Base-by-base conservation (phyloP, 176 grass and related monocot genomes). In the Puccinellia tenuiflora region DNA sequence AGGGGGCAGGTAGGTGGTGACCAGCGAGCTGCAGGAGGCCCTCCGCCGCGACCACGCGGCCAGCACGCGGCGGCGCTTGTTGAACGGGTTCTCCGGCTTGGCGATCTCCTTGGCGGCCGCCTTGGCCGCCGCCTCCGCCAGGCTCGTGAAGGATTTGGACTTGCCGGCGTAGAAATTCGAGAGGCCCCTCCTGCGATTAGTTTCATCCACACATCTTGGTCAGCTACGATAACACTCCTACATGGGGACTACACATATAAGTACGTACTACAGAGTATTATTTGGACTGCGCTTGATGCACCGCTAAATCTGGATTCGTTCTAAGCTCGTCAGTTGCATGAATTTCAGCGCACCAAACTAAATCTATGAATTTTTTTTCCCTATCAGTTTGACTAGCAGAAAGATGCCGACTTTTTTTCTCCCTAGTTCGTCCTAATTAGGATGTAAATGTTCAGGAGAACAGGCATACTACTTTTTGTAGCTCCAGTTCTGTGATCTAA, bases 31-130 rank as follows among this genome's bases (percentile, higher is more conserved):
- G 86, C 90, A 96, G 29, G 94, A 94, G 33, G 91, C 89, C 15
- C 79, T 66, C 12, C 91, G 80, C 46, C 84, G 73, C 4, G 87
- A 87, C 83, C 85, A 92, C 2, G 89, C 86, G 3, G 81, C 84
- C 17, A 90, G 80, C 25, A 94, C 54, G 35, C 92, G 89, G 9
- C 91, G 85, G 13, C 92, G 85, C 77, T 97, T 97, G 87, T 97
- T 97, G 83, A 97, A 94, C 2, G 92, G 92, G 77, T 94, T 97
- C 85, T 97, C 94, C 24, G 92, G 94, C 85, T 97, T 97, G 18
- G 88, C 77, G 56, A 97, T 88, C 74, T 94, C 94, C 76, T 81
- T 88, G 14, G 87, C 85, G 0, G 62, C 85, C 13, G 85, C 86
- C 55, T 48, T 87, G 31, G 91, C 78, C 3, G 91, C 87, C 1